These are phyloP conservation scores for Podila horticola DNA, from an alignment of 192 early-diverging fungal genomes.

Conservation along the genomic window DNA sequence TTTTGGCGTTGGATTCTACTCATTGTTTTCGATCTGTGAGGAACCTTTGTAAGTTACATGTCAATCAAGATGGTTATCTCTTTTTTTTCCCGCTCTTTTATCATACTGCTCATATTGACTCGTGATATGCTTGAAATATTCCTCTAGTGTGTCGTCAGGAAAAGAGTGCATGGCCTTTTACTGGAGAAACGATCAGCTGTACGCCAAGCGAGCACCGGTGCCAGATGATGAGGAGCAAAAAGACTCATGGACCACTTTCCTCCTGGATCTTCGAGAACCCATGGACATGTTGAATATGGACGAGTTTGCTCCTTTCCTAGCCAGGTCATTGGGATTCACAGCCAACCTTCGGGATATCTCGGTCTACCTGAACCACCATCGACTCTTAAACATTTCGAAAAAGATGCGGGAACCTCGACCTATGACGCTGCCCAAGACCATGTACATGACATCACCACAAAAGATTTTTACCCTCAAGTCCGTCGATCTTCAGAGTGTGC, in stretches of 20 bases:
- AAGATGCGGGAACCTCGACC: slow-evolving; percentile 69
- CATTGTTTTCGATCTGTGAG: slow-evolving; percentile 89
- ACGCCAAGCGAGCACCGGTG: slow-evolving; percentile 74
- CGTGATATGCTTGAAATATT: not conserved
- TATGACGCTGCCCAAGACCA: slow-evolving; percentile 61
- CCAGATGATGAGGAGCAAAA: slow-evolving; percentile 52
- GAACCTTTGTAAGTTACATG: slow-evolving; percentile 77
- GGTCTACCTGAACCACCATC: slow-evolving; percentile 70
- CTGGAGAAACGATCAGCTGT: slow-evolving; percentile 89
- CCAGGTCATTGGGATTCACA: slow-evolving; percentile 79
- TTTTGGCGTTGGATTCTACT: slow-evolving; percentile 64
- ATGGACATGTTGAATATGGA: slow-evolving; percentile 67
- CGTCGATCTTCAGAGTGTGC: slow-evolving; percentile 67
- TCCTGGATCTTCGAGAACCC: slow-evolving; percentile 81
- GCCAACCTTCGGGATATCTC: slow-evolving; percentile 72
- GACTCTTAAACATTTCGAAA: slow-evolving; percentile 71
- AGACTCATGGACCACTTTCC: slow-evolving; percentile 76
- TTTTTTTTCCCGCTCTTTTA: not conserved
- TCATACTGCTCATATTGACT: not conserved
- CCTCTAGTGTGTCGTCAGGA: slow-evolving; percentile 72
- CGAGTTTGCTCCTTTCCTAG: slow-evolving; percentile 65
- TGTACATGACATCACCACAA: slow-evolving; percentile 72
- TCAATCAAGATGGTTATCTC: not conserved
- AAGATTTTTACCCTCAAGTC: slow-evolving; percentile 74
- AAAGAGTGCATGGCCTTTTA: slow-evolving; percentile 88